A percentile compares a stretch with the other conserved stretches of the same genome.
Evolutionary conservation across 495 filamentous ascomycete species (phyloP).

Genomic region (Collariella sp.): DNA sequence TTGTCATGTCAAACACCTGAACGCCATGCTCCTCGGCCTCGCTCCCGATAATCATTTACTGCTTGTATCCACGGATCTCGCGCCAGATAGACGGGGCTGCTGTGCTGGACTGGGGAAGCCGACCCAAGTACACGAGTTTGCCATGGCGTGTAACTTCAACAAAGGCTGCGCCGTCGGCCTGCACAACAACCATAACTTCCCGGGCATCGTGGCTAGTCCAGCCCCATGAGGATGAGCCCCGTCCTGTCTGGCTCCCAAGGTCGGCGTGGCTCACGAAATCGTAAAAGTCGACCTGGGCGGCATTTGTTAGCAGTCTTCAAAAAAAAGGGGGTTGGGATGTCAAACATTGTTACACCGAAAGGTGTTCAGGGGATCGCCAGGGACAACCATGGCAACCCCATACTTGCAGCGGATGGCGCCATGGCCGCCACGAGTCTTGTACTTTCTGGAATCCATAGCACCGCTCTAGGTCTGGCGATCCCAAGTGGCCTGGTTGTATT

Average conservation of each 20-base stretch:
- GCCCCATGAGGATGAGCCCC: constrained; percentile 41
- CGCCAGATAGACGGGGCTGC: constrained; percentile 39
- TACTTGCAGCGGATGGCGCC: not conserved
- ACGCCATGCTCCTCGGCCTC: constrained; percentile 41
- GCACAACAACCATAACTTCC: constrained; percentile 50
- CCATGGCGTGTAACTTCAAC: constrained; percentile 44
- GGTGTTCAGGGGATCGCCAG: not conserved
- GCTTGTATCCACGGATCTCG: constrained; percentile 39
- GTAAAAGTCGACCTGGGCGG: constrained; percentile 45
- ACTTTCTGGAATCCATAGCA: not conserved
- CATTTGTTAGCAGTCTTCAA: no score
- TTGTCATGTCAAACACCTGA: constrained; percentile 46
- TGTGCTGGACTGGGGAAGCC: constrained; percentile 41
- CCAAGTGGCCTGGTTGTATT: not conserved
- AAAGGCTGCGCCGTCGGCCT: constrained; percentile 50
- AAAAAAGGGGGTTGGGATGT: no score
- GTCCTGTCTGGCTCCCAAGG: constrained; percentile 37
- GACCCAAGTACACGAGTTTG: constrained; percentile 47
- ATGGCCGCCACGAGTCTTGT: not conserved
- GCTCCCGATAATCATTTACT: constrained; percentile 41
- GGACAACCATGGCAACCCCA: not conserved
- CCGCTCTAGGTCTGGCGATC: not conserved
- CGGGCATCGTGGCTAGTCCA: constrained; percentile 51
- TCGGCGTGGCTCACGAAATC: constrained; percentile 45
- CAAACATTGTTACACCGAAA: not conserved